Percentiles rank a stretch among this genome's conserved stretches.
These are phyloP conservation scores for Cucurbita pepo DNA, from an alignment of 306 rosid species.

Conservation along the genomic window DNA sequence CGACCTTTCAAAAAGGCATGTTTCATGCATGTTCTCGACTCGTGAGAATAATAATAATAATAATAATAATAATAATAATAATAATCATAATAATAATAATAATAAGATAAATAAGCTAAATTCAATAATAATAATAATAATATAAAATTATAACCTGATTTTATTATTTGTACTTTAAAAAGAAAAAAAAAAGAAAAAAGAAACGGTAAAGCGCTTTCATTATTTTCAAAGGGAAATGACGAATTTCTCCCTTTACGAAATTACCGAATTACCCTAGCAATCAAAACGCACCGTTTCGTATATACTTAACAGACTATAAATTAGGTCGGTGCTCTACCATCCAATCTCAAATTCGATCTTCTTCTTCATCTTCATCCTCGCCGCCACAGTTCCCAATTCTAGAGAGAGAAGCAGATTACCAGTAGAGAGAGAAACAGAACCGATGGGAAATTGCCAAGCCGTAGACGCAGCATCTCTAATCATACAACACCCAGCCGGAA, in stretches of 20 bases:
- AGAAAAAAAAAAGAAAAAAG: neutral
- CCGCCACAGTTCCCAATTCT: neutral
- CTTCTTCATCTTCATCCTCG: neutral
- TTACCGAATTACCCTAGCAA: neutral
- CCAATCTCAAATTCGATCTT: neutral
- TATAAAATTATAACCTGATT: too few relatives aligned
- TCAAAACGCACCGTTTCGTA: neutral
- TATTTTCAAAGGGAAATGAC: neutral
- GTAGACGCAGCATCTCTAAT: constrained; percentile 69
- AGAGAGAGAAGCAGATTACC: constrained; percentile 1
- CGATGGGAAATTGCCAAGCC: constrained; percentile 94
- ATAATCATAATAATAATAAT: too few relatives aligned
- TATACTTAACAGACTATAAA: neutral
- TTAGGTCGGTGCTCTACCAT: neutral
- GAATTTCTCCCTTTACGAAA: neutral
- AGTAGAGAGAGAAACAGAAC: constrained; percentile 28
- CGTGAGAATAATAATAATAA: too few relatives aligned
- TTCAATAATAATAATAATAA: too few relatives aligned
- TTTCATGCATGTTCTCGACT: too few relatives aligned
- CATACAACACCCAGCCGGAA: constrained; percentile 74
- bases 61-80: too few relatives aligned
- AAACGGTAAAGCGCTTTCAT: neutral
- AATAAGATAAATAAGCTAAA: too few relatives aligned
- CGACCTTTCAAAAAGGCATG: too few relatives aligned
- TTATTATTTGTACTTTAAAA: too few relatives aligned